phyloP scores from a whole-genome alignment of 306 rosid species.

The Ormosia semicastrata region DNA sequence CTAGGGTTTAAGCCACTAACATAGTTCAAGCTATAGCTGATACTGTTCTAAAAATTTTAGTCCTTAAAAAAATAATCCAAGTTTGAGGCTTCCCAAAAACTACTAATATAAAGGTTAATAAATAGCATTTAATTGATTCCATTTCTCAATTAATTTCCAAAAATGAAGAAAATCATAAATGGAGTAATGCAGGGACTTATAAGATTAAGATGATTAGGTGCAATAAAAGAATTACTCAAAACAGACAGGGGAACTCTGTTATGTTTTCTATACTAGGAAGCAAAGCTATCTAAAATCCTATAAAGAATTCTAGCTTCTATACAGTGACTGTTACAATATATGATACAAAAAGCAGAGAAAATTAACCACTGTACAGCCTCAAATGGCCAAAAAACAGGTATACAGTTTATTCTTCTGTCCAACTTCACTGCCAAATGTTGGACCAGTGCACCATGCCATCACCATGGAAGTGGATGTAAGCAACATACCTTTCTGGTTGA shows the following conservation, averaged over 20 bases:
- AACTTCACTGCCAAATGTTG: slow-evolving; percentile 27
- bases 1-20: no score
- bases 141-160: background rate
- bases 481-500: slow-evolving; percentile 19
- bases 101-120: no score
- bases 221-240: background rate
- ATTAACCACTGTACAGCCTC: slow-evolving; percentile 23
- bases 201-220: slow-evolving; percentile 11
- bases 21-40: no score
- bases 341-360: slow-evolving; percentile 28
- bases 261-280: slow-evolving; percentile 20
- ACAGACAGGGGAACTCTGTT: background rate
- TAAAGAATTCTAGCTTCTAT: slow-evolving; percentile 37
- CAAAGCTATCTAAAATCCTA: slow-evolving; percentile 23
- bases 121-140: background rate
- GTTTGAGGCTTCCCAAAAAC: no score
- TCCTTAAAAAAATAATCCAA: background rate
- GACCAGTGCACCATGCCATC: slow-evolving; percentile 30
- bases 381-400: slow-evolving; percentile 25
- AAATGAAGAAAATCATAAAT: background rate
- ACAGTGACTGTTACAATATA: slow-evolving; percentile 16
- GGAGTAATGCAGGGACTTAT: background rate
- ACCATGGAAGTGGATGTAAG: slow-evolving; percentile 21
- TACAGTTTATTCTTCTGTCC: slow-evolving; percentile 23
- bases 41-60: background rate